Base-by-base conservation (phyloP, 768 basidiomycete genomes). In the Hygrocybe punicea region DNA sequence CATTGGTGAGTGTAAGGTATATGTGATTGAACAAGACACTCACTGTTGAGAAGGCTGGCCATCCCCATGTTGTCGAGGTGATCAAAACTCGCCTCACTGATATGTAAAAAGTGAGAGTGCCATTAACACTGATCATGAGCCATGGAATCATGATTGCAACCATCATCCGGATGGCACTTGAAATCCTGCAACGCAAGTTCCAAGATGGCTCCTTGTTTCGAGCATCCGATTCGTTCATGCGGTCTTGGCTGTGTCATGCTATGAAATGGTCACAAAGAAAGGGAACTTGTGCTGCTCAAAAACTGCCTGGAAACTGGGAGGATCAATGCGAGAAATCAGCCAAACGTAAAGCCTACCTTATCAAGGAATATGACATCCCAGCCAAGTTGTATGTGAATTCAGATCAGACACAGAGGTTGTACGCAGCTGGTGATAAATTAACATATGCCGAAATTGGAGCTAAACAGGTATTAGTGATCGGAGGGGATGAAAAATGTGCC, bases 71-170 rank as follows among this genome's bases (percentile, higher is more conserved):
- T 39, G 52, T 40, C 16, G 52, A 53, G 8, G 8, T 4, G 8
- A 29, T 29, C 29, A 29, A 29, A 29, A 8, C 29, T 4, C 4
- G 29, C 29, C 29, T 8, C n/a, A n/a, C n/a, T n/a, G n/a, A n/a
- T 29, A 29, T 29, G 29, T 29, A 4, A 29, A 8, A 29, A 4
- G 39, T 56, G 9, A 63, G 66, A 1, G 57, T 60, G 9, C 37
- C 69, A 3, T 39, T 76, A 2, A 61, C 29, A 29, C 4, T 29
- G 4, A 29, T 29, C 8, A 8, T 8, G 4, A 62, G 64, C 7
- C 62, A 66, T 0, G 73, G 58, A 1, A 56, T 75, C n/a, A 65
- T 75, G 44, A 53, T 75, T 37, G 70, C 69, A 0, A 59, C 47
- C 4, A 67, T 75, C 37, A 14, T 58, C 9, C 16, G 63, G 14